Percentiles rank a stretch among this genome's conserved stretches.
phyloP scores from a whole-genome alignment of 2,329 filamentous ascomycete species.

The Fonsecaea nubica region DNA sequence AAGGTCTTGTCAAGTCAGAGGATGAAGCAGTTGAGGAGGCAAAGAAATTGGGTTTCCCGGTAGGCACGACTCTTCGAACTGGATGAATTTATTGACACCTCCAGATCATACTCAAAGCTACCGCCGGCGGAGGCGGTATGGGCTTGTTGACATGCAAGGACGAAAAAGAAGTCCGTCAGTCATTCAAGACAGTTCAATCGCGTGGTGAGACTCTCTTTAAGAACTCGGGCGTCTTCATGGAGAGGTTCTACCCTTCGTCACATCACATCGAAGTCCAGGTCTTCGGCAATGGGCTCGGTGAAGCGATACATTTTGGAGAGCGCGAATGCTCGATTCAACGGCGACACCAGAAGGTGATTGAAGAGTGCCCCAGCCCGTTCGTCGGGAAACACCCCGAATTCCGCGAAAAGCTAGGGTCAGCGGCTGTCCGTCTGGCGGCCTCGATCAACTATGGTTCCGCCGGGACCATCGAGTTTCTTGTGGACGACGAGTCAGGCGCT shows the following conservation, averaged over 20 bases:
- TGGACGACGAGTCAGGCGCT: constrained; percentile 78
- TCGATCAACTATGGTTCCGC: constrained; percentile 76
- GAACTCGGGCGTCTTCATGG: constrained; percentile 82
- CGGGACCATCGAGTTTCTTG: constrained; percentile 88
- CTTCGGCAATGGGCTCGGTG: constrained; percentile 80
- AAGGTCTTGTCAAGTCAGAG: constrained; percentile 55
- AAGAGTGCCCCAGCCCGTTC: constrained; percentile 83
- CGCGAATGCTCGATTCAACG: constrained; percentile 87
- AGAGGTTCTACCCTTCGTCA: constrained; percentile 79
- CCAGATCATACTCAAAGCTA: constrained; percentile 76
- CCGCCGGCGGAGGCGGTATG: constrained; percentile 81
- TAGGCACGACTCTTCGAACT: constrained; percentile 38
- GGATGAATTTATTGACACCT: constrained; percentile 12
- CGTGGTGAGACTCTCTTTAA: constrained; percentile 82
- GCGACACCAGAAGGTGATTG: constrained; percentile 87
- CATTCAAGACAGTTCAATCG: constrained; percentile 74
- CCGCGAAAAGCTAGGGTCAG: constrained; percentile 67
- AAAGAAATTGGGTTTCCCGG: constrained; percentile 57
- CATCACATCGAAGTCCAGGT: constrained; percentile 90
- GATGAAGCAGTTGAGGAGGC: constrained; percentile 56
- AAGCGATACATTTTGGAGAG: constrained; percentile 83
- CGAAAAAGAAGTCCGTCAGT: constrained; percentile 71
- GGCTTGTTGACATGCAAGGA: constrained; percentile 77
- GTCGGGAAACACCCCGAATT: constrained; percentile 61
- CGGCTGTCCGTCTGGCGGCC: constrained; percentile 71